Evolutionary conservation across 495 filamentous ascomycete species (phyloP).

Genomic region (Chlorociboria aeruginascens): DNA sequence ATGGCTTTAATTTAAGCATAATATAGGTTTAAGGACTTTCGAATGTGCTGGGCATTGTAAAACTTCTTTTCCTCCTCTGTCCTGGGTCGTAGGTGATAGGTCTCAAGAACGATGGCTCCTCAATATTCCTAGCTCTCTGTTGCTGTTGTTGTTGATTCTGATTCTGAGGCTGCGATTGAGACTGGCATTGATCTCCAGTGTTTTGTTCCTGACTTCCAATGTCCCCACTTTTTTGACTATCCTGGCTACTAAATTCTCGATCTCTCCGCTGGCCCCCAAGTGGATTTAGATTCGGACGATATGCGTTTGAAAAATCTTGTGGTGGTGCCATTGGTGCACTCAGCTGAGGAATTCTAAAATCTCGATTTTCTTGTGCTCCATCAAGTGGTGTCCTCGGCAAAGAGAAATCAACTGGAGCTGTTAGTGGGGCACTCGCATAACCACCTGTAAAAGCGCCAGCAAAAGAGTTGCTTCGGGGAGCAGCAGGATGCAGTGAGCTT

Average conservation of each 20-base stretch:
- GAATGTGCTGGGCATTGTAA: constrained; percentile 19
- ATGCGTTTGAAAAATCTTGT: constrained; percentile 30
- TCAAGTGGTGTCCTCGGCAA: constrained; percentile 34
- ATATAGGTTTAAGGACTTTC: constrained; percentile 7
- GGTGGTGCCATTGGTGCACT: constrained; percentile 42
- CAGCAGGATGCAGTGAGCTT: constrained; percentile 32
- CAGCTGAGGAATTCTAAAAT: constrained; percentile 44
- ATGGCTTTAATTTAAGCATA: background rate
- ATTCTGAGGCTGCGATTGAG: too few species aligned
- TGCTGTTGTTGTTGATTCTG: constrained; percentile 22
- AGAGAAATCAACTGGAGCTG: constrained; percentile 40
- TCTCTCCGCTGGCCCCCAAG: constrained; percentile 7
- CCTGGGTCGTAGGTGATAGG: constrained; percentile 19
- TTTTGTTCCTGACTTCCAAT: constrained; percentile 31
- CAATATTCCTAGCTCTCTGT: constrained; percentile 11
- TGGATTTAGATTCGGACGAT: constrained; percentile 12
- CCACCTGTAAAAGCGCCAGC: constrained; percentile 19
- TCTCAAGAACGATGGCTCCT: constrained; percentile 10
- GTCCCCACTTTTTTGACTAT: constrained; percentile 18
- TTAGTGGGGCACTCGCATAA: constrained; percentile 40
- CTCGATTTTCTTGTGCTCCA: constrained; percentile 20
- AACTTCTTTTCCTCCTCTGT: constrained; percentile 41
- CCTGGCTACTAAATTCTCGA: constrained; percentile 13
- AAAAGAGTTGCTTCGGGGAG: constrained; percentile 24
- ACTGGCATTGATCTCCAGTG: constrained; percentile 16